These are phyloP conservation scores for Penicillium brasilianum DNA, from an alignment of 2,329 filamentous ascomycete genomes.

Conservation along the genomic window DNA sequence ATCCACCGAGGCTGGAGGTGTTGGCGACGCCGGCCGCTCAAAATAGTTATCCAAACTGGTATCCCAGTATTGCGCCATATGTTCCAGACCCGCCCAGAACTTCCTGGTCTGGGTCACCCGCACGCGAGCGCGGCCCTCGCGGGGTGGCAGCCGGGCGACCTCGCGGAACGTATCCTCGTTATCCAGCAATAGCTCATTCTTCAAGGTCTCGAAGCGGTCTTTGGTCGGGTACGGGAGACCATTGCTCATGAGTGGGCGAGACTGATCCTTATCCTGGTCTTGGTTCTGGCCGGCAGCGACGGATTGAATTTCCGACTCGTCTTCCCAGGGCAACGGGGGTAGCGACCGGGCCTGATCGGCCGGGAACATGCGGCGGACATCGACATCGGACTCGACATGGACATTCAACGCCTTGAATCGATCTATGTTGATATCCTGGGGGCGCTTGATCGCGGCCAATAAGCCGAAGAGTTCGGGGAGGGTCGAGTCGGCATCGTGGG, in stretches of 20 bases:
- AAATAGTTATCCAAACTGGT: slow-evolving; percentile 62
- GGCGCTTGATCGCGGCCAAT: slow-evolving; percentile 50
- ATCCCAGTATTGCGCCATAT: slow-evolving; percentile 68
- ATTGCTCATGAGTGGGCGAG: slow-evolving; percentile 51
- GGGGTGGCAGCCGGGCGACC: slow-evolving; percentile 54
- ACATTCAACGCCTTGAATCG: slow-evolving; percentile 51
- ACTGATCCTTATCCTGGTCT: slow-evolving; percentile 31
- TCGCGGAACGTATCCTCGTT: slow-evolving; percentile 65
- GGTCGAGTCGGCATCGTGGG: slow-evolving; percentile 42
- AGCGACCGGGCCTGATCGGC: slow-evolving; percentile 40
- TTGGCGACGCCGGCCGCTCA: slow-evolving; percentile 41
- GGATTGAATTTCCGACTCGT: slow-evolving; percentile 17
- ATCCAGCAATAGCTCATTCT: slow-evolving; percentile 58
- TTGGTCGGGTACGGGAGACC: slow-evolving; percentile 54
- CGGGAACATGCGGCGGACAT: slow-evolving; percentile 44
- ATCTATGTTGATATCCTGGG: slow-evolving; percentile 47
- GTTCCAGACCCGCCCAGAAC: slow-evolving; percentile 65
- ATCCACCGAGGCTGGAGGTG: slow-evolving; percentile 26
- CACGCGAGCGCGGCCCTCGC: slow-evolving; percentile 52
- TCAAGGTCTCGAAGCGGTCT: slow-evolving; percentile 55
- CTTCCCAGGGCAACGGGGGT: slow-evolving; percentile 47
- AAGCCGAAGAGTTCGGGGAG: slow-evolving; percentile 48
- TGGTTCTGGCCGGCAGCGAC: slow-evolving; percentile 26
- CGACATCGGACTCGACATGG: slow-evolving; percentile 43
- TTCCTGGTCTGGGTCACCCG: slow-evolving; percentile 62